phyloP scores from a whole-genome alignment of 306 rosid genomes.

The Lagenaria siceraria region DNA sequence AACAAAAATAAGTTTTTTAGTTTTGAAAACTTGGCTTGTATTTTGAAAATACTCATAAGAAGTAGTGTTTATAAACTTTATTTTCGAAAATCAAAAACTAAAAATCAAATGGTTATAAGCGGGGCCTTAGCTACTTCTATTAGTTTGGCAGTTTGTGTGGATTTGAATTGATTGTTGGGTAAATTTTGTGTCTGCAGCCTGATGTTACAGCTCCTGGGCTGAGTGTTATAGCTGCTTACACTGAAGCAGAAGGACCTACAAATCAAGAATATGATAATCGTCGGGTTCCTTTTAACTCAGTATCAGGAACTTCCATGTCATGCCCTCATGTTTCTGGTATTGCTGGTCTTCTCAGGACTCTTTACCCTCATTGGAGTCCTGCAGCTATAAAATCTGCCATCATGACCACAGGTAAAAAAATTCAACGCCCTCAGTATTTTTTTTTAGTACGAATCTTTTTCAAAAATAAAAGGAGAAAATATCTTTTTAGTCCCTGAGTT shows the following conservation, averaged over 20 bases:
- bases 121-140: background rate
- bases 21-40: too few relatives aligned
- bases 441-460: background rate
- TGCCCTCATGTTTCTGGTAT: slow-evolving; percentile 85
- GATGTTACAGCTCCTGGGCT: slow-evolving; percentile 96
- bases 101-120: too few relatives aligned
- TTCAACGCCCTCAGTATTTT: background rate
- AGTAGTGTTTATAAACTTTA: background rate
- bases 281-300: slow-evolving; percentile 45
- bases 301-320: slow-evolving; percentile 95
- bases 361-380: slow-evolving; percentile 81
- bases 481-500: too few relatives aligned
- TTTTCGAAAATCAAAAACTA: too few relatives aligned
- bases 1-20: too few relatives aligned
- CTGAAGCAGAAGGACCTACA: slow-evolving; percentile 73
- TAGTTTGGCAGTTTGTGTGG: background rate
- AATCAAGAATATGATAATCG: slow-evolving; percentile 47
- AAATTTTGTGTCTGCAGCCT: slow-evolving; percentile 40
- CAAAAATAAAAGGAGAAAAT: background rate
- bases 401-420: slow-evolving; percentile 68
- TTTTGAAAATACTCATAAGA: too few relatives aligned
- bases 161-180: background rate
- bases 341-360: slow-evolving; percentile 52
- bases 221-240: slow-evolving; percentile 73
- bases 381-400: slow-evolving; percentile 92